phyloP scores from a whole-genome alignment of 495 filamentous ascomycete genomes.

The Hypoxylon trugodes region DNA sequence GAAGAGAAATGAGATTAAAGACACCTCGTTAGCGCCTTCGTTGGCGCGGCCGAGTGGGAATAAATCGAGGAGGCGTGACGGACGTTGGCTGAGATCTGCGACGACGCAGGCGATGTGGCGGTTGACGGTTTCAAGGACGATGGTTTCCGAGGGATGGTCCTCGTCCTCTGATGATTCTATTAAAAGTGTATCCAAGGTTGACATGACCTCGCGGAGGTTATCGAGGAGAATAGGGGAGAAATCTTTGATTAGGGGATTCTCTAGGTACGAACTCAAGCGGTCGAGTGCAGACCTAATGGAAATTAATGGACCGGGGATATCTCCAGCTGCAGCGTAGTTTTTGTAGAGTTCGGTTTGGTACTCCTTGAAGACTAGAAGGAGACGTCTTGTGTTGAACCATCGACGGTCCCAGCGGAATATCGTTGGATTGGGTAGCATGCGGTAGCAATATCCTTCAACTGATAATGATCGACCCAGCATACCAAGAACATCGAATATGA shows the following conservation, averaged over 20 bases:
- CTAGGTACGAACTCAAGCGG: not conserved
- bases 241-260: not conserved
- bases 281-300: slow-evolving; percentile 7
- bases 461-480: slow-evolving; percentile 60
- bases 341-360: slow-evolving; percentile 26
- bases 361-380: slow-evolving; percentile 46
- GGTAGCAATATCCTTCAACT: slow-evolving; percentile 50
- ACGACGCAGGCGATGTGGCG: slow-evolving; percentile 15
- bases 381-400: slow-evolving; percentile 46
- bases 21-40: slow-evolving; percentile 12
- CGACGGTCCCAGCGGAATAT: slow-evolving; percentile 56
- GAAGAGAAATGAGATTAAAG: slow-evolving; percentile 13
- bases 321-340: not conserved
- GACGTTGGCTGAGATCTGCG: not conserved
- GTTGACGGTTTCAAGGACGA: slow-evolving; percentile 12
- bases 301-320: slow-evolving; percentile 2
- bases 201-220: slow-evolving; percentile 48
- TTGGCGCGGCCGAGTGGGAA: not conserved
- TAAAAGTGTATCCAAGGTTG: slow-evolving; percentile 40
- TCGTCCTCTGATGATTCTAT: not conserved
- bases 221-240: slow-evolving; percentile 44
- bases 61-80: slow-evolving; percentile 6
- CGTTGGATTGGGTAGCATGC: slow-evolving; percentile 61
- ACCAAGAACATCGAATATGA: slow-evolving; percentile 60
- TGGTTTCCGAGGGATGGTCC: slow-evolving; percentile 6